Evolutionary conservation across 805 yeast genomes (phyloP).

Genomic region (Spencermartinsiella europaea): DNA sequence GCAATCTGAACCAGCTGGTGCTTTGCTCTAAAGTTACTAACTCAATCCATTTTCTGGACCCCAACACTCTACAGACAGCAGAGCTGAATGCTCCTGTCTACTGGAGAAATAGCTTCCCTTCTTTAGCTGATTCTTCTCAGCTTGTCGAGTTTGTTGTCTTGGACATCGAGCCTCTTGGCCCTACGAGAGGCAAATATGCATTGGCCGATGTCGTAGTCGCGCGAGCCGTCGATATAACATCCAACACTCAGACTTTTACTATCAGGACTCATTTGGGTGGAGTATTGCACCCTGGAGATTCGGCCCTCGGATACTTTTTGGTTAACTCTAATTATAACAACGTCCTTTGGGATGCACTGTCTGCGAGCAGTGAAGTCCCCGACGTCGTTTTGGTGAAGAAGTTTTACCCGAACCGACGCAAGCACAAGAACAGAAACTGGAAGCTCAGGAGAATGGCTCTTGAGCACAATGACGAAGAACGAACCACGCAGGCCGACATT

Average conservation of each 20-base stretch:
- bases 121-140: constrained; percentile 60
- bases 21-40: constrained; percentile 78
- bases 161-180: constrained; percentile 89
- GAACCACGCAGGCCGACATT: constrained; percentile 58
- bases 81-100: constrained; percentile 66
- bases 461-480: constrained; percentile 64
- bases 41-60: constrained; percentile 76
- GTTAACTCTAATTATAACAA: constrained; percentile 79
- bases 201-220: constrained; percentile 83
- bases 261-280: constrained; percentile 87
- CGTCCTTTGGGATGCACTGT: constrained; percentile 62
- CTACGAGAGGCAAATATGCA: constrained; percentile 67
- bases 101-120: constrained; percentile 74
- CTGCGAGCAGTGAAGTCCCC: constrained; percentile 42
- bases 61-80: constrained; percentile 67
- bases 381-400: constrained; percentile 89
- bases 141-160: constrained; percentile 77
- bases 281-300: constrained; percentile 88
- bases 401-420: constrained; percentile 71
- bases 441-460: constrained; percentile 95
- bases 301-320: constrained; percentile 80
- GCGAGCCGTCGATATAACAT: constrained; percentile 63
- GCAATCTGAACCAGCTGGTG: constrained; percentile 74
- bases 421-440: constrained; percentile 79
- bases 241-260: constrained; percentile 68